Evolutionary conservation across 2,329 filamentous ascomycete genomes (phyloP), one percentile per base, ranked within the genome.

Genomic region (Parafenestella ontariensis): DNA sequence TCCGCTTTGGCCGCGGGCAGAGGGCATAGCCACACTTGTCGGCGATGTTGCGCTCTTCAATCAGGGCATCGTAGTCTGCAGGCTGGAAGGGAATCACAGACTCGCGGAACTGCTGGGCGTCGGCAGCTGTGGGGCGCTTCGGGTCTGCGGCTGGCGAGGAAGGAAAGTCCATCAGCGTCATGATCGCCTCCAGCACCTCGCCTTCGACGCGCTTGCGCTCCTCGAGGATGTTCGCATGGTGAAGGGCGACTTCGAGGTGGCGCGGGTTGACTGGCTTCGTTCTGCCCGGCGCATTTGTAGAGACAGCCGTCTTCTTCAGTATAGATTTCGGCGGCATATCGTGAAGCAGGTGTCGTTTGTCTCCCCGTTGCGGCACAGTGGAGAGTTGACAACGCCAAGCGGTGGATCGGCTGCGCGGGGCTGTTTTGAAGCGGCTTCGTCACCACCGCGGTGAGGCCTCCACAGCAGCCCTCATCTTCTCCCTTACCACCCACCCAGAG

Each of bases 41-140:
- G 65, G 91, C 88, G 62, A 91, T 89, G 73, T 96, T 96, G 68
- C 95, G 90, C 80, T 99, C 95, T 61, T 89, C 85, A 56, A 97
- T 87, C 45, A 98, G 81, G 61, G 91, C 89, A 70, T 96, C 92
- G 79, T 96, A 96, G 79, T 99, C 94, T 48, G 85, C 83, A 0
- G 93, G 91, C 72, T 94, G 91, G 77, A 97, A 98, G 39, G 86
- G 82, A 9, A 83, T 79, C 21, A 98, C 78, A 31, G 86, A 83
- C 3, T 80, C 70, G 65, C 88, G 87, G 77, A 98, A 92, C 49
- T 79, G 78, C 34, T 77, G 72, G 1, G 82, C 82, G 71, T 96
- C 92, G 28, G 82, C 73, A 1, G 82, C 68, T 6, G 86, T 64
- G 2, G 86, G 85, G 2, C 77, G 73, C 17, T 78, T 78, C 24